Percentiles rank a stretch among this genome's conserved stretches.
Conservation (phyloP, 2,329 filamentous ascomycete species). For the Scortechinia acanthostroma region DNA sequence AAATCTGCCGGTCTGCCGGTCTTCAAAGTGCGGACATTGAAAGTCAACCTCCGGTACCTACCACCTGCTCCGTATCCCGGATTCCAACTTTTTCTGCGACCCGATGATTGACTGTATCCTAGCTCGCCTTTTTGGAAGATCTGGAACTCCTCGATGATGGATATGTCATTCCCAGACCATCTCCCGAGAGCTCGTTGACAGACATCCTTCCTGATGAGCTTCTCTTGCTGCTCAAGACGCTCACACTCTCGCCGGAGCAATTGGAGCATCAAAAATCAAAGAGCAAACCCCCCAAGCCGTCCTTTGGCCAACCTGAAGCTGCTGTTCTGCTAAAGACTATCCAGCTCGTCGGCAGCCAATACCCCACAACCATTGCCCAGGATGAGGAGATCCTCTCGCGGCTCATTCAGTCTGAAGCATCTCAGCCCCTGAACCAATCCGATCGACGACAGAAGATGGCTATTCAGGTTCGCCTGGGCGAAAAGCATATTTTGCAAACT, state of each 20-base stretch:
- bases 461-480: constrained; percentile 59
- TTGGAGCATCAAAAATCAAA: constrained; percentile 1
- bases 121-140: neutral
- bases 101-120: neutral
- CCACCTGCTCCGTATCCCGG: constrained; percentile 15
- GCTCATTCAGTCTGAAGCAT: constrained; percentile 25
- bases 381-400: constrained; percentile 34
- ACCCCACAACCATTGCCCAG: constrained; percentile 36
- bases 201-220: constrained; percentile 3
- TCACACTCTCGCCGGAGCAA: neutral
- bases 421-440: constrained; percentile 17
- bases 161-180: neutral
- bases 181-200: neutral
- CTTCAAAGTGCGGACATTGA: constrained; percentile 25
- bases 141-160: neutral
- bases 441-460: constrained; percentile 46
- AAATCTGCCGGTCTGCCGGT: constrained; percentile 31
- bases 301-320: neutral
- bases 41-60: constrained; percentile 31
- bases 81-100: no score
- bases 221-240: neutral
- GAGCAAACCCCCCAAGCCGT: neutral
- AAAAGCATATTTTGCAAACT: constrained; percentile 55
- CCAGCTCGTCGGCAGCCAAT: constrained; percentile 16
- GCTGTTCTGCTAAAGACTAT: neutral